These are phyloP conservation scores for Cordyceps cateniannulata DNA, from an alignment of 2,329 filamentous ascomycete genomes.

Conservation along the genomic window DNA sequence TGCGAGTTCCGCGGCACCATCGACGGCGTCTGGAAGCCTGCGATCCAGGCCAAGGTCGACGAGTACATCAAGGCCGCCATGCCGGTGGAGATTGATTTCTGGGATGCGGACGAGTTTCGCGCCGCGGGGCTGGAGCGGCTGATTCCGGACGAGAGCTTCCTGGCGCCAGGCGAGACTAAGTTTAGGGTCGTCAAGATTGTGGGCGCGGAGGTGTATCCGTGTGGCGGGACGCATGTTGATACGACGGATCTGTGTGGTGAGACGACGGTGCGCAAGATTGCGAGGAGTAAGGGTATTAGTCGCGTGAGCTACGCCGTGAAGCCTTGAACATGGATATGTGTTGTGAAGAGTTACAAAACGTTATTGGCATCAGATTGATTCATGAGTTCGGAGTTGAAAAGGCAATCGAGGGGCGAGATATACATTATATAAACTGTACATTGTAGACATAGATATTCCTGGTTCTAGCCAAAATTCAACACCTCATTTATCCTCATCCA, in stretches of 20 bases:
- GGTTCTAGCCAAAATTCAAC: background rate
- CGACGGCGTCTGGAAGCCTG: constrained; percentile 53
- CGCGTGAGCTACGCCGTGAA: constrained; percentile 43
- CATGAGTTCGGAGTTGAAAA: background rate
- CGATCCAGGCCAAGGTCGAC: constrained; percentile 56
- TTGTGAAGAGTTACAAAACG: background rate
- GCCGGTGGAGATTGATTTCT: constrained; percentile 60
- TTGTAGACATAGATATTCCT: background rate
- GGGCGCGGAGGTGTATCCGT: constrained; percentile 64
- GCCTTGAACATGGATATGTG: background rate
- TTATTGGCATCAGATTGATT: background rate
- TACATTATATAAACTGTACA: background rate
- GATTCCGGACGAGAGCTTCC: constrained; percentile 41
- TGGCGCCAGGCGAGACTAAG: constrained; percentile 43
- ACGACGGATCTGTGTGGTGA: constrained; percentile 52
- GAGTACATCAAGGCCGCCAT: constrained; percentile 49
- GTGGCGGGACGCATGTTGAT: constrained; percentile 67
- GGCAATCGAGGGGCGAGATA: background rate
- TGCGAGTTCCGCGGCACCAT: constrained; percentile 65
- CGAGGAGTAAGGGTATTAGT: constrained; percentile 55
- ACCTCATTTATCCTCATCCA: background rate
- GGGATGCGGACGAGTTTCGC: constrained; percentile 57
- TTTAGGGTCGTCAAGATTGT: constrained; percentile 64
- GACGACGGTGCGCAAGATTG: constrained; percentile 61
- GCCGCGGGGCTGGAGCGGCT: constrained; percentile 47